Percentiles rank a stretch among this genome's conserved stretches.
These are phyloP conservation scores for Cronartium quercuum DNA, from an alignment of 1,284 basidiomycete species.

Conservation along the genomic window DNA sequence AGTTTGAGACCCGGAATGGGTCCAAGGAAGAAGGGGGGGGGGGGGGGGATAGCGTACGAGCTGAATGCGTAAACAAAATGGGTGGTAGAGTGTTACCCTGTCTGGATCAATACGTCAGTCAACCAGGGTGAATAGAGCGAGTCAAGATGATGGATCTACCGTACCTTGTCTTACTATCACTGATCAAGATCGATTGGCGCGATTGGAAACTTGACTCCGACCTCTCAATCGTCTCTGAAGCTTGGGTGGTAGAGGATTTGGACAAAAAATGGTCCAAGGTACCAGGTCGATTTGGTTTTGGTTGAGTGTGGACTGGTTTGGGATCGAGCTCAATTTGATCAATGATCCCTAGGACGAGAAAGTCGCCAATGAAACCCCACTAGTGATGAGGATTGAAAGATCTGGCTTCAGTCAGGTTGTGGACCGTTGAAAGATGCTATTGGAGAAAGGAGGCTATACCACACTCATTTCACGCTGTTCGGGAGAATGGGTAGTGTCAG, in stretches of 20 bases:
- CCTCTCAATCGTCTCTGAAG: too few species aligned
- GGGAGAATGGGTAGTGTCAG: background rate
- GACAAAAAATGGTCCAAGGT: background rate
- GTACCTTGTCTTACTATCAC: slow-evolving; percentile 36
- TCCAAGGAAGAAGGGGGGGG: background rate
- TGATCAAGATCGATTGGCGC: slow-evolving; percentile 4
- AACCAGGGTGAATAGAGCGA: background rate
- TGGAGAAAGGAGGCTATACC: slow-evolving; percentile 4
- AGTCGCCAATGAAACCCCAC: slow-evolving; percentile 35
- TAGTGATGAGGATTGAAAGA: too few species aligned
- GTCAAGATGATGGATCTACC: background rate
- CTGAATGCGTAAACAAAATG: slow-evolving; percentile 8
- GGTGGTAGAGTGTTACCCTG: slow-evolving; percentile 9
- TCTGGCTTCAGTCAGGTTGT: too few species aligned
- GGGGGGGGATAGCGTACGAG: background rate
- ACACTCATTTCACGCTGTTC: slow-evolving; percentile 29
- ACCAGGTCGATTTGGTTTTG: background rate
- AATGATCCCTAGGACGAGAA: slow-evolving; percentile 30
- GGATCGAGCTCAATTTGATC: slow-evolving; percentile 34
- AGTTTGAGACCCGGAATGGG: background rate
- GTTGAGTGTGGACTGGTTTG: background rate
- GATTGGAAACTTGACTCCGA: too few species aligned
- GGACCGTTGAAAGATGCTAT: background rate
- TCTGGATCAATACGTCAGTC: background rate
- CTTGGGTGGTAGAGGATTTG: background rate